These are phyloP conservation scores for Xerocomus spinulosus DNA, from an alignment of 768 basidiomycete species.

Conservation along the genomic window DNA sequence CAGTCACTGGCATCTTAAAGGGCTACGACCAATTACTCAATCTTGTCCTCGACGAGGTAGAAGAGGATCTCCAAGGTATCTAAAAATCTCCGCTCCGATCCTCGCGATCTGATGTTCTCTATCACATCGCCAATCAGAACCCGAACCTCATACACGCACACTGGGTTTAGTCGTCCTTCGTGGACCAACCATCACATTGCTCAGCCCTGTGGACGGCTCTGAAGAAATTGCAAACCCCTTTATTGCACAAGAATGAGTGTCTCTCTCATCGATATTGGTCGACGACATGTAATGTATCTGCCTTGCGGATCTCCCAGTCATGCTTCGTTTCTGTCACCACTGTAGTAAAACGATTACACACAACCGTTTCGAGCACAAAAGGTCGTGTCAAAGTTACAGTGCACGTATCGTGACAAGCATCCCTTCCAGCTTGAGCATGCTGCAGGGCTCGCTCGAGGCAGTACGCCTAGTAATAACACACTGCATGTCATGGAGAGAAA, in stretches of 20 bases:
- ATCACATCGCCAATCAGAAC: conserved; percentile 39
- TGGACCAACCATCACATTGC: conserved; percentile 89
- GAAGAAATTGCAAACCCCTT: conserved; percentile 95
- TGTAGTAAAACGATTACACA: conserved; percentile 18
- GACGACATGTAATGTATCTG: neutral
- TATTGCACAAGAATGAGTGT: conserved; percentile 53
- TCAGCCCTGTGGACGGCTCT: conserved; percentile 92
- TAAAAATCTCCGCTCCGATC: conserved; percentile 8
- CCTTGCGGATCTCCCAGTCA: neutral
- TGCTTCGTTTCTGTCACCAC: conserved; percentile 9
- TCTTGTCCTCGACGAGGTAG: conserved; percentile 93
- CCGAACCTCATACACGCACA: conserved; percentile 55
- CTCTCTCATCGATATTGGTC: neutral
- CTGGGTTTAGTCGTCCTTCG: conserved; percentile 88
- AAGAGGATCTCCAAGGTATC: conserved; percentile 73
- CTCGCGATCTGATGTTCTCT: conserved; percentile 9
- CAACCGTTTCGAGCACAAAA: conserved; percentile 11
- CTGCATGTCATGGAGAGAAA: neutral
- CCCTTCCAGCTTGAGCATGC: neutral
- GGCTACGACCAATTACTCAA: conserved; percentile 96
- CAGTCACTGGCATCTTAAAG: conserved; percentile 90
- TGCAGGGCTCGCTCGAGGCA: neutral
- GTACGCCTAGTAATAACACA: neutral
- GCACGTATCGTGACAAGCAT: conserved; percentile 5
- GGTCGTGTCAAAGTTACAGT: conserved; percentile 10